These are phyloP conservation scores for Fusarium nematophilum DNA, from an alignment of 2,329 filamentous ascomycete species.

Conservation along the genomic window DNA sequence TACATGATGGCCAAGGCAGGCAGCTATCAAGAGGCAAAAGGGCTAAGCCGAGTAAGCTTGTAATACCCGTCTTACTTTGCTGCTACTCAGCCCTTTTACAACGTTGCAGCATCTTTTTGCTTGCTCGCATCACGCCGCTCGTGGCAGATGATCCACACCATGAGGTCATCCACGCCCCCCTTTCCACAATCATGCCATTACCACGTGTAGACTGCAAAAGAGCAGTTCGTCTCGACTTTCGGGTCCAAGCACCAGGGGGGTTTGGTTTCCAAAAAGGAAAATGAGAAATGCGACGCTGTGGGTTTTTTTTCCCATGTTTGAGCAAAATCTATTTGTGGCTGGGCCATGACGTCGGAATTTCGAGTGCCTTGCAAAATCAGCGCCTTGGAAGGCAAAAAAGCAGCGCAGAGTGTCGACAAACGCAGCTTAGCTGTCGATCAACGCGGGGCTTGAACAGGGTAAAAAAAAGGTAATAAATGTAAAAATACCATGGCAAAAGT, in stretches of 20 bases:
- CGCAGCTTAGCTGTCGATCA: slow-evolving; percentile 13
- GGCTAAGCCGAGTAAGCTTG: not conserved
- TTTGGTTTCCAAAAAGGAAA: no score
- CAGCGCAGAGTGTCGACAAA: slow-evolving; percentile 2
- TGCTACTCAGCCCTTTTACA: slow-evolving; percentile 4
- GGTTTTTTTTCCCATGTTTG: no score
- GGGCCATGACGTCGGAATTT: slow-evolving; percentile 22
- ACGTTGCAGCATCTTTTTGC: slow-evolving; percentile 16
- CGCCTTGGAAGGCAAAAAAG: no score
- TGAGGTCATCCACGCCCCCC: slow-evolving; percentile 38
- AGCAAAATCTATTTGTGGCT: no score
- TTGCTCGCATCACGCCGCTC: slow-evolving; percentile 32
- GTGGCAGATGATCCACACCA: slow-evolving; percentile 41
- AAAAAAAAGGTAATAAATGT: not conserved
- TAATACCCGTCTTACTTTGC: not conserved
- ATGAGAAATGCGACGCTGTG: no score
- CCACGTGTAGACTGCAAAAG: slow-evolving; percentile 20
- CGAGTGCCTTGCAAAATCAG: not conserved
- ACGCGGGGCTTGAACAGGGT: not conserved
- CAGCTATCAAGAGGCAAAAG: not conserved
- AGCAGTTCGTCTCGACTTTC: no score
- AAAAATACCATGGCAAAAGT: slow-evolving; percentile 1
- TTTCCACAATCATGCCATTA: slow-evolving; percentile 18
- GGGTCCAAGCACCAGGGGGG: no score
- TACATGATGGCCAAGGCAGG: not conserved